Percentiles rank a stretch among this genome's conserved stretches.
Conservation (phyloP, 2,329 filamentous ascomycete species). For the Cercospora nicotianae region DNA sequence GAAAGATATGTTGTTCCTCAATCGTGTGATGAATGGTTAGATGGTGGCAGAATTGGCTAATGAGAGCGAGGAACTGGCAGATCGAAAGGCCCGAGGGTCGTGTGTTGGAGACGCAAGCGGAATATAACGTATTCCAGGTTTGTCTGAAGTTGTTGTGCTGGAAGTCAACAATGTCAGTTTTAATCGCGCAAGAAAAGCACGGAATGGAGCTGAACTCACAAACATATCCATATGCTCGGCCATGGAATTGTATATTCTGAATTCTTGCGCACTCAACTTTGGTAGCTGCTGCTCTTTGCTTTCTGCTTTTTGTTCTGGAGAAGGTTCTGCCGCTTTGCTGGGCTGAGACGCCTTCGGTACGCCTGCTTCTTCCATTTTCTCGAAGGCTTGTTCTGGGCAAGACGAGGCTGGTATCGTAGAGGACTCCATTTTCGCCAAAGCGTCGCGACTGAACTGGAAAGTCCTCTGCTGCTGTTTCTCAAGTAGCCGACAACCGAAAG, state of each 20-base stretch:
- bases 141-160: conserved; percentile 76
- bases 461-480: neutral
- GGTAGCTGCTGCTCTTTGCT: conserved; percentile 50
- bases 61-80: conserved; percentile 65
- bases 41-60: conserved; percentile 67
- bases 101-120: conserved; percentile 59
- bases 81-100: conserved; percentile 66
- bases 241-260: conserved; percentile 68
- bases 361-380: conserved; percentile 32
- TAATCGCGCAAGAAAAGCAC: neutral
- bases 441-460: neutral
- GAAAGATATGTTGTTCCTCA: conserved; percentile 73
- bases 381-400: conserved; percentile 23
- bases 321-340: conserved; percentile 19
- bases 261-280: conserved; percentile 66
- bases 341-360: conserved; percentile 27
- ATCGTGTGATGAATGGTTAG: conserved; percentile 79
- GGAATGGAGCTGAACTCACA: conserved; percentile 49
- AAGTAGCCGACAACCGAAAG: neutral
- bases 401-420: neutral
- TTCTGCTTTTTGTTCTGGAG: conserved; percentile 11
- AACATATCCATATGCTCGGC: conserved; percentile 74
- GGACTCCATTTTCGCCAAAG: neutral
- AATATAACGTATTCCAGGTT: conserved; percentile 70
- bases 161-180: neutral